Conservation (phyloP, 2,329 filamentous ascomycete species). For the Rutstroemia sp. region DNA sequence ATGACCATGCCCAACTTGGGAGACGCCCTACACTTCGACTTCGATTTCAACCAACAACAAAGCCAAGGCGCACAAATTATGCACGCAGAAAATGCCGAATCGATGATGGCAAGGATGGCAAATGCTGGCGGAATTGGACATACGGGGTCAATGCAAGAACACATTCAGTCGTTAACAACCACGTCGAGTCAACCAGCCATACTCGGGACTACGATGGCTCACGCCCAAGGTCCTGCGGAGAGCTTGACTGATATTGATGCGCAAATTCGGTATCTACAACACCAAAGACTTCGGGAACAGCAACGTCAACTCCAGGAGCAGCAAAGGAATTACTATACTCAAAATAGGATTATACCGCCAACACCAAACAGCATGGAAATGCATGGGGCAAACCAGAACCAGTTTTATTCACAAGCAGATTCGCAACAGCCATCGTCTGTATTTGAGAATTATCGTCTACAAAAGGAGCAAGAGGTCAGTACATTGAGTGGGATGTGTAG, state of each 20-base stretch:
- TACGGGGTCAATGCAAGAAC: conserved; percentile 36
- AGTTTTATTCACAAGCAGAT: conserved; percentile 51
- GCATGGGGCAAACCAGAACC: conserved; percentile 46
- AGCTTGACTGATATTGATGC: conserved; percentile 54
- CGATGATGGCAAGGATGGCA: conserved; percentile 42
- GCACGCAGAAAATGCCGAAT: conserved; percentile 29
- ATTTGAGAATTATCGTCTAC: conserved; percentile 53
- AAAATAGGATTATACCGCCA: conserved; percentile 60
- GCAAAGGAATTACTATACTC: conserved; percentile 43
- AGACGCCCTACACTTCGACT: conserved; percentile 53
- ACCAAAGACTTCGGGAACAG: conserved; percentile 55
- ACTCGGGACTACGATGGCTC: conserved; percentile 30
- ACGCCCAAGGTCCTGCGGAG: conserved; percentile 41
- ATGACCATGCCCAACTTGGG: conserved; percentile 48
- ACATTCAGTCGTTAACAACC: conserved; percentile 42
- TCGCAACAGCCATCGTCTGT: conserved; percentile 48
- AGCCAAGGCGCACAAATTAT: conserved; percentile 25
- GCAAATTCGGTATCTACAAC: conserved; percentile 58
- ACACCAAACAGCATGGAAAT: conserved; percentile 78
- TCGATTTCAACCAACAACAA: conserved; percentile 40
- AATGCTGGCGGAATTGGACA: conserved; percentile 19
- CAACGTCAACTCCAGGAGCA: conserved; percentile 39
- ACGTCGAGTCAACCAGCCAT: conserved; percentile 37
- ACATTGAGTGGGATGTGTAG: background rate
- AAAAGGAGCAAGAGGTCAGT: conserved; percentile 61